Evolutionary conservation across 495 filamentous ascomycete genomes (phyloP).

Genomic region (Cairneyella variabilis): DNA sequence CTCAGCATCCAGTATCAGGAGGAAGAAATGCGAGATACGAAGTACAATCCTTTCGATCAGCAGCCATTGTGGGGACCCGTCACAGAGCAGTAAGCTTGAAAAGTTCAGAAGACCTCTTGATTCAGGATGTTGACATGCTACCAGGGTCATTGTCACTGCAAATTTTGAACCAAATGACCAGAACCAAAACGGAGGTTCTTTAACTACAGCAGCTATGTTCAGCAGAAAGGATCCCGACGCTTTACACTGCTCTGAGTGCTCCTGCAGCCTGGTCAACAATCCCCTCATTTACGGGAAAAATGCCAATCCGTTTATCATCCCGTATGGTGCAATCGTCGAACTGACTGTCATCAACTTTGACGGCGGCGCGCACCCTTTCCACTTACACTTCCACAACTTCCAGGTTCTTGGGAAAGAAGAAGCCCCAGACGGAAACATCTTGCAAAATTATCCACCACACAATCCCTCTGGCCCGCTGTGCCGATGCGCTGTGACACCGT

Average conservation of each 20-base stretch:
- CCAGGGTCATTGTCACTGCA: background rate
- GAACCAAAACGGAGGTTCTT: slow-evolving; percentile 46
- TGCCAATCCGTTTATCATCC: slow-evolving; percentile 61
- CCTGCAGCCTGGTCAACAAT: slow-evolving; percentile 47
- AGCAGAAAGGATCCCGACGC: slow-evolving; percentile 69
- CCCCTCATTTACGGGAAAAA: slow-evolving; percentile 63
- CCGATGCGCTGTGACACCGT: slow-evolving; percentile 52
- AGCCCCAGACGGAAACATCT: background rate
- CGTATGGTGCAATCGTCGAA: slow-evolving; percentile 64
- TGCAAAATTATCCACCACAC: background rate
- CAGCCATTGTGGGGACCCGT: background rate
- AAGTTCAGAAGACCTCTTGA: background rate
- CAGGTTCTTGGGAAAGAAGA: slow-evolving; percentile 48
- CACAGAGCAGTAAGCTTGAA: background rate
- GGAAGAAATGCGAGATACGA: background rate
- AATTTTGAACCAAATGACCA: background rate
- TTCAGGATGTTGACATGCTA: background rate
- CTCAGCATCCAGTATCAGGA: background rate
- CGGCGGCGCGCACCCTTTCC: slow-evolving; percentile 50
- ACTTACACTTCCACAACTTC: slow-evolving; percentile 72
- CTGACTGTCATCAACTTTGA: slow-evolving; percentile 78
- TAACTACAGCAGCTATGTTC: slow-evolving; percentile 71
- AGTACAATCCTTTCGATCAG: slow-evolving; percentile 1
- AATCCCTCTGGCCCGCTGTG: slow-evolving; percentile 21
- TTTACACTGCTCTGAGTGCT: slow-evolving; percentile 70